A percentile compares a stretch with the other conserved stretches of the same genome.
These are phyloP conservation scores for Suillus americanus DNA, from an alignment of 768 basidiomycete species.

Conservation along the genomic window DNA sequence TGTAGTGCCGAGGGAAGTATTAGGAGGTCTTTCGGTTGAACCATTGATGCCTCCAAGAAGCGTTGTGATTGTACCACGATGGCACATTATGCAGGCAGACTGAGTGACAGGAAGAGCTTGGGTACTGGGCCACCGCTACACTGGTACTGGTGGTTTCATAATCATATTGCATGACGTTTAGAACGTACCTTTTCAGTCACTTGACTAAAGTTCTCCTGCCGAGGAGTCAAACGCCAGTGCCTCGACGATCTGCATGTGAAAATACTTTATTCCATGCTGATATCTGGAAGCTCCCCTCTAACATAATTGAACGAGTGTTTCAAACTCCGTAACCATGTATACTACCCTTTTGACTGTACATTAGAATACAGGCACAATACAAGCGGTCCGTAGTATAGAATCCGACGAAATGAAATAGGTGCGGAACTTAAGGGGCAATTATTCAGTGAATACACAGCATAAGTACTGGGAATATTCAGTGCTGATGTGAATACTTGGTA, in stretches of 20 bases:
- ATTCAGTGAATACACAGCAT: no score
- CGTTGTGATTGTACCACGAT: constrained; percentile 29
- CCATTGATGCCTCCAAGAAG: constrained; percentile 29
- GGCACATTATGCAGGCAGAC: constrained; percentile 17
- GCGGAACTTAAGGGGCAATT: no score
- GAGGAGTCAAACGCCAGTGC: neutral
- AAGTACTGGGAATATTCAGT: no score
- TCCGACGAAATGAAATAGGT: neutral
- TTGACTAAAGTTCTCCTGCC: neutral
- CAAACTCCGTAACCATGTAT: neutral
- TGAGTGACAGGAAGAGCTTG: neutral
- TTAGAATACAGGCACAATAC: neutral
- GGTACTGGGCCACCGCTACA: neutral
- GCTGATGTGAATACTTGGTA: no score
- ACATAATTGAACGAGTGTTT: neutral
- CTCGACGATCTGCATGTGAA: neutral
- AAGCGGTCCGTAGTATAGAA: no score
- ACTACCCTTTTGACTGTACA: neutral
- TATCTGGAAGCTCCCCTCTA: neutral
- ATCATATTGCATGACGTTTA: constrained; percentile 1
- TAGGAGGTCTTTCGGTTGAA: constrained; percentile 23
- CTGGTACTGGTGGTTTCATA: neutral
- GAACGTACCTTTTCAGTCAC: neutral
- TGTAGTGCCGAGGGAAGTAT: constrained; percentile 13
- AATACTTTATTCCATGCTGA: neutral